Evolutionary conservation across 768 basidiomycete genomes (phyloP).

Genomic region (Steccherinum ochraceum): DNA sequence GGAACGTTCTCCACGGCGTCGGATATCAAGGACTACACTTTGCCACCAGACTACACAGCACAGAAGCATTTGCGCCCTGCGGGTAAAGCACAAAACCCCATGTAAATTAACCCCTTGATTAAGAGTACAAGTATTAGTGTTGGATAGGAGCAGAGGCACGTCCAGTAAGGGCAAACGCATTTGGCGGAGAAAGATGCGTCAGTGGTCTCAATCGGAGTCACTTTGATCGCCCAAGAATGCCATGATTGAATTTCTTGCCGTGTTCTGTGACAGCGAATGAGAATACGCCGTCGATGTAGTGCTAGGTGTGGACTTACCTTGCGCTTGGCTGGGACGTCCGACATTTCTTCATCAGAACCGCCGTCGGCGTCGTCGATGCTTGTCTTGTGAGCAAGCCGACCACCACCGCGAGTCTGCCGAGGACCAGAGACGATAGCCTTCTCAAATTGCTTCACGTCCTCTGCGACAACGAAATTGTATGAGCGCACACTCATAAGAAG

Average conservation of each 20-base stretch:
- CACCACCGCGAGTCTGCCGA: slow-evolving; percentile 19
- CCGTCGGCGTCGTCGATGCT: slow-evolving; percentile 24
- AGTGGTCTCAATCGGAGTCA: slow-evolving; percentile 43
- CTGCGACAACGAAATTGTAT: slow-evolving; percentile 28
- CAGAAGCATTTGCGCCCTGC: slow-evolving; percentile 30
- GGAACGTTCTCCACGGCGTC: slow-evolving; percentile 37
- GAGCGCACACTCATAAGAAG: neutral
- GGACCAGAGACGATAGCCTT: slow-evolving; percentile 36
- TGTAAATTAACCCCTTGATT: neutral
- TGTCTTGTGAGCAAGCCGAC: slow-evolving; percentile 7
- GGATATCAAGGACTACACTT: slow-evolving; percentile 32
- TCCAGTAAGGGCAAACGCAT: neutral
- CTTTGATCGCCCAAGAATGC: slow-evolving; percentile 71
- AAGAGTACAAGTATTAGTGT: neutral
- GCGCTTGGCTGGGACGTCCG: slow-evolving; percentile 19
- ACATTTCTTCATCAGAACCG: slow-evolving; percentile 26
- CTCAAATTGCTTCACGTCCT: slow-evolving; percentile 72
- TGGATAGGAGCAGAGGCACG: neutral
- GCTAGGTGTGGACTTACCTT: neutral
- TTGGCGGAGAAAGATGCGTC: neutral
- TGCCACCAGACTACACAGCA: slow-evolving; percentile 33
- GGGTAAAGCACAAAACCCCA: slow-evolving; percentile 1
- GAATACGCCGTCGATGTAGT: too few relatives aligned
- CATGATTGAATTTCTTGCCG: slow-evolving; percentile 54
- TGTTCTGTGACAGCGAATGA: slow-evolving; percentile 23